Conservation (phyloP, 1,284 basidiomycete species). For the Trametes polyzona region DNA sequence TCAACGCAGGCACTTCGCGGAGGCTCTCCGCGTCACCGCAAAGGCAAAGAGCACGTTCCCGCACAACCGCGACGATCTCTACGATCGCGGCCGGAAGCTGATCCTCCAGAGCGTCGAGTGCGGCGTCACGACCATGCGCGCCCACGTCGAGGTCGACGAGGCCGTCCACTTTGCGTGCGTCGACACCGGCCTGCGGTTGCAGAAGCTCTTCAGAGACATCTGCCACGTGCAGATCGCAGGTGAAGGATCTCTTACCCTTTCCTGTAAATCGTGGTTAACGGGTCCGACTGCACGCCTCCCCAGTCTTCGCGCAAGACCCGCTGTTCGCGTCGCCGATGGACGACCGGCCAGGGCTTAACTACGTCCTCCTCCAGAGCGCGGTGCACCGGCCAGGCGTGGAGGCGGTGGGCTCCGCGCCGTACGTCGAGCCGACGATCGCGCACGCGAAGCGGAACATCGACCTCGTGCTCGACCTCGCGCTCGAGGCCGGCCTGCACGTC, state of each 20-base stretch:
- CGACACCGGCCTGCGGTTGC: slow-evolving; percentile 51
- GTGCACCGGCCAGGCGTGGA: slow-evolving; percentile 42
- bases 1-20: slow-evolving; percentile 57
- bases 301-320: slow-evolving; percentile 68
- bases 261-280: slow-evolving; percentile 6
- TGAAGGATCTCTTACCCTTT: slow-evolving; percentile 28
- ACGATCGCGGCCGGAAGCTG: slow-evolving; percentile 53
- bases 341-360: slow-evolving; percentile 47
- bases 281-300: background rate
- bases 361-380: slow-evolving; percentile 46
- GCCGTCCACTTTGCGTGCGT: slow-evolving; percentile 55
- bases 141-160: slow-evolving; percentile 67
- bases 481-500: slow-evolving; percentile 43
- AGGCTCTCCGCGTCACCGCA: slow-evolving; percentile 57
- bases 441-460: slow-evolving; percentile 57
- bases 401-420: slow-evolving; percentile 65
- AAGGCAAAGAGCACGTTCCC: slow-evolving; percentile 53
- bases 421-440: slow-evolving; percentile 54
- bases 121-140: slow-evolving; percentile 65
- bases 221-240: slow-evolving; percentile 64
- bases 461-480: slow-evolving; percentile 54
- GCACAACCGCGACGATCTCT: slow-evolving; percentile 47
- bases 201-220: slow-evolving; percentile 45
- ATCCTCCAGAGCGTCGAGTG: slow-evolving; percentile 59
- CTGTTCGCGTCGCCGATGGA: slow-evolving; percentile 45